Evolutionary conservation across 257 asterid genomes (phyloP), one percentile per base, ranked within the genome.

Genomic region (Primulina tabacum): DNA sequence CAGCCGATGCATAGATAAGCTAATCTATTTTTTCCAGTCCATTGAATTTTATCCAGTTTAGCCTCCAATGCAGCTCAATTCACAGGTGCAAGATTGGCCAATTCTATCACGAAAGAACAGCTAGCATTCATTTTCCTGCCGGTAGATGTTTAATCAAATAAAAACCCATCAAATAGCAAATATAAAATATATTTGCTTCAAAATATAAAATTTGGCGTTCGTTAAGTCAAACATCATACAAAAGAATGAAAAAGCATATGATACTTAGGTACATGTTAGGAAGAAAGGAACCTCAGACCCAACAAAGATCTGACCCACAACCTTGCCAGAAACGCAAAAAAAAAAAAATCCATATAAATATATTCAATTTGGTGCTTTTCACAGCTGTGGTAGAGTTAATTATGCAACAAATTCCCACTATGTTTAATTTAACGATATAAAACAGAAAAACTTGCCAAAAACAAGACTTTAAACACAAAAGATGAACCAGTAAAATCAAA

Each of bases 1-100:
- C 82, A 78, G 62, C 86, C 71, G 76, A 70, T 67, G 57, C 73
- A 74, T 37, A 21, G 71, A 76, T 55, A 64, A 68, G 34, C 83
- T 84, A 82, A 73, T 77, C 79, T 85, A 65, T 73, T 52, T 30
- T 55, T 59, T 60, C 21, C 33, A 24, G 0, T 53, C 9, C 53
- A 14, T 56, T 1, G 5, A 37, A 34, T 24, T 37, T 76, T 56
- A 20, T 71, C 67, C 11, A 60, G 60, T 62, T 34, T 75, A 43
- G 17, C 5, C 53, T 43, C n/a, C 53, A 69, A 66, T 21, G 80
- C 61, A 70, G 61, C 75, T 68, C 47, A 63, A 70, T 66, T 34
- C 16, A 47, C 50, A 62, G 52, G 50, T 2, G 64, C 17, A 38
- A 75, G 16, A 34, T 62, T 70, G 59, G 67, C 50, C 50, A 55